phyloP scores from a whole-genome alignment of 1,284 basidiomycete species.

The Apiotrichum sp. region DNA sequence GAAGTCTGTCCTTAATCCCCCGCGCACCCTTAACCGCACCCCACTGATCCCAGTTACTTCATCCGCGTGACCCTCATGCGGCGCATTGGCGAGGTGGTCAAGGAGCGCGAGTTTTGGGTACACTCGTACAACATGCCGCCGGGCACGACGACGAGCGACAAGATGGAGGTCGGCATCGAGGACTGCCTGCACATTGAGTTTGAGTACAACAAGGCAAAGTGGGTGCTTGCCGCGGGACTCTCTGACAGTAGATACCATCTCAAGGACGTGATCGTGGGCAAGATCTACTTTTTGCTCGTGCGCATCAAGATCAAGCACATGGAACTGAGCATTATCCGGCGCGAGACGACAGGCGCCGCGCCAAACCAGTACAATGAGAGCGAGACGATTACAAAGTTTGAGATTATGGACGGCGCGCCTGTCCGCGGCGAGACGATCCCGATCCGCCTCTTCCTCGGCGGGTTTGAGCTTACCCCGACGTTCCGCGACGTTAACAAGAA shows the following conservation, averaged over 20 bases:
- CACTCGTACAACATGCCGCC: constrained; percentile 98
- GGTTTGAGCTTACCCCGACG: constrained; percentile 96
- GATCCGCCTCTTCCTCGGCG: constrained; percentile 93
- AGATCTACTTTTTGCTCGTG: constrained; percentile 97
- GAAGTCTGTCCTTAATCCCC: no score
- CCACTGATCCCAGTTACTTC: constrained; percentile 64
- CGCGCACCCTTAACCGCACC: background rate
- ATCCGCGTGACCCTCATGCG: constrained; percentile 86
- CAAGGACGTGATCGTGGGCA: constrained; percentile 98
- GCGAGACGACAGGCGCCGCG: constrained; percentile 90
- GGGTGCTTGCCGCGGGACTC: constrained; percentile 34
- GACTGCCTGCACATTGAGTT: constrained; percentile 99
- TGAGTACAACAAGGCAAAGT: constrained; percentile 99
- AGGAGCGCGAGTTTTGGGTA: constrained; percentile 94
- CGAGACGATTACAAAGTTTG: constrained; percentile 98
- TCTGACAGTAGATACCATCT: constrained; percentile 71
- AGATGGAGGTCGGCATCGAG: constrained; percentile 99
- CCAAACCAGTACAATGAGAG: constrained; percentile 99
- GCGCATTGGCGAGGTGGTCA: constrained; percentile 83
- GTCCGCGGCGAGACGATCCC: constrained; percentile 97
- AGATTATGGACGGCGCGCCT: constrained; percentile 97
- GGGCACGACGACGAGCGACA: constrained; percentile 94
- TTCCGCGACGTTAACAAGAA: constrained; percentile 99
- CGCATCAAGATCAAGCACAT: constrained; percentile 99
- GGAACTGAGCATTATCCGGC: constrained; percentile 97